Evolutionary conservation across 805 yeast species (phyloP).

Genomic region (Vanderwaltozyma tropicalis): DNA sequence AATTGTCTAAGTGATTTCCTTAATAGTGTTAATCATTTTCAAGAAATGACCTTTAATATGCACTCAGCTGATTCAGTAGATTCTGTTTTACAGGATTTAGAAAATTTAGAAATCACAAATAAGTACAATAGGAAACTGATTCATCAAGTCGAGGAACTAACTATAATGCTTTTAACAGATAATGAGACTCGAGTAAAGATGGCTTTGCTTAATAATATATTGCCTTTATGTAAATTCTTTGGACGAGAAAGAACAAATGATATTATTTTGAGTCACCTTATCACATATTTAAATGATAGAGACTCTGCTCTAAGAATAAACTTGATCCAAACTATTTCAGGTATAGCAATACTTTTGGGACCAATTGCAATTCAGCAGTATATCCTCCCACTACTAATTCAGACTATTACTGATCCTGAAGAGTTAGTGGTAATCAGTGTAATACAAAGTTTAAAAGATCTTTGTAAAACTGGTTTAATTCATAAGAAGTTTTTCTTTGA

Average conservation of each 20-base stretch:
- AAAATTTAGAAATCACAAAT: conserved; percentile 13
- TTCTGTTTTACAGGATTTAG: conserved; percentile 7
- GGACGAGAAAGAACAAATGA: conserved; percentile 87
- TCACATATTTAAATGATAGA: conserved; percentile 80
- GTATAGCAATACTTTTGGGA: conserved; percentile 74
- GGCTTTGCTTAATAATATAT: conserved; percentile 57
- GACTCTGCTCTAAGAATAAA: conserved; percentile 56
- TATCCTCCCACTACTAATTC: conserved; percentile 72
- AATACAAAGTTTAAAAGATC: conserved; percentile 44
- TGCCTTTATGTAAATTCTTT: conserved; percentile 68
- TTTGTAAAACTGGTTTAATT: conserved; percentile 48
- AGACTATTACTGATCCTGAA: conserved; percentile 75
- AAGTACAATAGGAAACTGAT: conserved; percentile 17
- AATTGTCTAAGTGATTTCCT: conserved; percentile 66
- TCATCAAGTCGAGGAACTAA: conserved; percentile 49
- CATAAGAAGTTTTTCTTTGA: conserved; percentile 45
- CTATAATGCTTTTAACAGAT: conserved; percentile 62
- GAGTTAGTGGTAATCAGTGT: conserved; percentile 70
- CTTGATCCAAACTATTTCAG: conserved; percentile 61
- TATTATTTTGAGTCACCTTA: conserved; percentile 76
- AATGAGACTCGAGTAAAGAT: conserved; percentile 53
- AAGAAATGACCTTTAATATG: conserved; percentile 41
- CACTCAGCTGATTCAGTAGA: conserved; percentile 17
- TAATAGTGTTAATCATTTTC: conserved; percentile 48
- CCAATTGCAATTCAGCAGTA: conserved; percentile 76